These are phyloP conservation scores for Zanthoxylum bungeanum DNA, from an alignment of 345 rosid genomes.

Conservation along the genomic window DNA sequence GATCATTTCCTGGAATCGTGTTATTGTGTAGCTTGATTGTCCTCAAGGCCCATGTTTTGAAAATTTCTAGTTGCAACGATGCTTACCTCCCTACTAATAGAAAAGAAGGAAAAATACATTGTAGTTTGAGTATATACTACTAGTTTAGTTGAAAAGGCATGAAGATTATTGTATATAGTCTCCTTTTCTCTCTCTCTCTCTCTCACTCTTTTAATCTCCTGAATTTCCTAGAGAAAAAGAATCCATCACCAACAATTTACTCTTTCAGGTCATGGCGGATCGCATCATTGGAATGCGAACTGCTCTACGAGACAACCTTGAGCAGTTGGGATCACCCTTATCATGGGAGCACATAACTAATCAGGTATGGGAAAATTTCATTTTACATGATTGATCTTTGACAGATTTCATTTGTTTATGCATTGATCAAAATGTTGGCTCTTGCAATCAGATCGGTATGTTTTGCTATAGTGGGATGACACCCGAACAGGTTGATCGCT, in stretches of 20 bases:
- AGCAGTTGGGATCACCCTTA: conserved; percentile 71
- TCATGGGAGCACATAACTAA: conserved; percentile 91
- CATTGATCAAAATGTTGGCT: background rate
- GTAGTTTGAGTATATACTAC: background rate
- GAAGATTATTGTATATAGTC: background rate
- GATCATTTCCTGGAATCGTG: background rate
- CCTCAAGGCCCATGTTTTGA: background rate
- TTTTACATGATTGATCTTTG: background rate
- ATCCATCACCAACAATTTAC: background rate
- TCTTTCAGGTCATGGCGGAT: conserved; percentile 79
- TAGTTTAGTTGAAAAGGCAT: background rate
- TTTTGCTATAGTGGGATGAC: conserved; percentile 95
- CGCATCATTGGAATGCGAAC: conserved; percentile 93
- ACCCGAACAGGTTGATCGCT: conserved; percentile 83
- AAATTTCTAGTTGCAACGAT: background rate
- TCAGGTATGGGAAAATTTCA: conserved; percentile 42
- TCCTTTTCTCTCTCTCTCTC: too few relatives aligned
- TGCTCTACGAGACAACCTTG: conserved; percentile 73
- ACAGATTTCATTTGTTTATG: background rate
- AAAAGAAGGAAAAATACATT: background rate
- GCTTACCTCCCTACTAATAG: too few relatives aligned
- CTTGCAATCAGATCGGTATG: conserved; percentile 78
- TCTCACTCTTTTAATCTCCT: background rate
- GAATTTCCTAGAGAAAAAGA: background rate
- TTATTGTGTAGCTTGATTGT: background rate